Evolutionary conservation across 768 basidiomycete genomes (phyloP).

Genomic region (Amanita inopinata): DNA sequence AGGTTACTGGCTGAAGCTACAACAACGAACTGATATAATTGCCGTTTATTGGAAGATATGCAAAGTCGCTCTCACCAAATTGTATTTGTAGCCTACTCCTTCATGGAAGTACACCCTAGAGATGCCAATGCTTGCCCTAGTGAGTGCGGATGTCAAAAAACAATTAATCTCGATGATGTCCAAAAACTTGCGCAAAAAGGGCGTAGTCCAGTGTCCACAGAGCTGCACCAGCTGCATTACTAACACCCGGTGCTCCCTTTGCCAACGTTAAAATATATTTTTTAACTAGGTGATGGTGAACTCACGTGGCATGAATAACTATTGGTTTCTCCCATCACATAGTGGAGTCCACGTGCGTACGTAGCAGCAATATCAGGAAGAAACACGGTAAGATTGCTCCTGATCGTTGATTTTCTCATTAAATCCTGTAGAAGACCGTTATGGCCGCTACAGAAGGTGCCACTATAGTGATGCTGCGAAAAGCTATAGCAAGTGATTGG

Average conservation of each 20-base stretch:
- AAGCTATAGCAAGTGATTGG: slow-evolving; percentile 24
- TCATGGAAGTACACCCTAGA: slow-evolving; percentile 52
- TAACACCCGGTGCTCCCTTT: slow-evolving; percentile 44
- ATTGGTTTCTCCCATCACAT: slow-evolving; percentile 57
- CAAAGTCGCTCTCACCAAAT: slow-evolving; percentile 37
- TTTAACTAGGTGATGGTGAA: background rate
- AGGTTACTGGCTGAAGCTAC: slow-evolving; percentile 53
- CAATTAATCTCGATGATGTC: too few species aligned
- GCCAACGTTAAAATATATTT: background rate
- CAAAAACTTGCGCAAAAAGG: slow-evolving; percentile 38
- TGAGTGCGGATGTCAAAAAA: background rate
- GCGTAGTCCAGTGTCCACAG: slow-evolving; percentile 62
- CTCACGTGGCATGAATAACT: slow-evolving; percentile 37
- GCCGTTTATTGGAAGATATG: too few species aligned
- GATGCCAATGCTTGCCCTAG: slow-evolving; percentile 39
- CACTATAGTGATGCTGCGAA: slow-evolving; percentile 50
- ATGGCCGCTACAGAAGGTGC: slow-evolving; percentile 50
- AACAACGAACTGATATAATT: too few species aligned
- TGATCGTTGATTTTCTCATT: slow-evolving; percentile 51
- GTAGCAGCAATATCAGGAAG: slow-evolving; percentile 45
- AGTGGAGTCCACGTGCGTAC: slow-evolving; percentile 34
- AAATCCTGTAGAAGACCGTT: slow-evolving; percentile 48
- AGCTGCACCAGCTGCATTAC: slow-evolving; percentile 62
- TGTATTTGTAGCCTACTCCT: slow-evolving; percentile 66
- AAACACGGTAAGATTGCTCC: slow-evolving; percentile 46